Base-by-base conservation (phyloP, 2,329 filamentous ascomycete genomes). In the Fusarium virguliforme region DNA sequence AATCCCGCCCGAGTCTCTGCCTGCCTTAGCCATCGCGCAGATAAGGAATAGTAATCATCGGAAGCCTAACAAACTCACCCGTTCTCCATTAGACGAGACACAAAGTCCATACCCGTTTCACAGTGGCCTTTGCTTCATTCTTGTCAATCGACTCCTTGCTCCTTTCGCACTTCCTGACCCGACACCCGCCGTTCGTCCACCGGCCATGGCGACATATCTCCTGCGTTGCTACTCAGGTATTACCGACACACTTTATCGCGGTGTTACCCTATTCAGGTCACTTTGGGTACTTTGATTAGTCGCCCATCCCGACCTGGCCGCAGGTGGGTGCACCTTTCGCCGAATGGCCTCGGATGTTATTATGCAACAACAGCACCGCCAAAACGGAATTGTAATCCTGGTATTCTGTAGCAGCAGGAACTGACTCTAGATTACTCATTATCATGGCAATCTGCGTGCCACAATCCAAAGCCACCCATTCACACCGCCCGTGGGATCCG, bases 11-110 rank as follows among this genome's bases (percentile, higher is more conserved):
- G 18, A 18, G 18, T 18, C 18, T 18, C 18, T 18, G 18, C 18
- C 18, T 18, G 18, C 18, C 18, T 18, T 18, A 18, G 18, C 18
- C 18, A 18, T 18, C 18, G 18, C 18, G 18, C 18, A 18, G 18
- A 18, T 18, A 18, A 18, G 18, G 43, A 50, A 50, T 50, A 50
- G 43, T 50, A 50, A 50, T 50, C 26, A 50, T 50, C 43, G 26
- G 43, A 18, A 3, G 6, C 15, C 2, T 15, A 15, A 50, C 26
- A 50, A 50, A 50, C 30, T 8, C 26, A 6, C 43, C 43, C 43
- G 43, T n/a, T n/a, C 15, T 1, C 4, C 4, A 18, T 18, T 18
- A 18, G 18, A 18, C 18, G 13, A 48, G 3, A 12, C 15, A 50
- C 1, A 18, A 6, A 48, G 4, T 15, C 2, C 15, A 3, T 50